Evolutionary conservation across 768 basidiomycete species (phyloP), one percentile per base, ranked within the genome.

Genomic region (Dentipellis fragilis): DNA sequence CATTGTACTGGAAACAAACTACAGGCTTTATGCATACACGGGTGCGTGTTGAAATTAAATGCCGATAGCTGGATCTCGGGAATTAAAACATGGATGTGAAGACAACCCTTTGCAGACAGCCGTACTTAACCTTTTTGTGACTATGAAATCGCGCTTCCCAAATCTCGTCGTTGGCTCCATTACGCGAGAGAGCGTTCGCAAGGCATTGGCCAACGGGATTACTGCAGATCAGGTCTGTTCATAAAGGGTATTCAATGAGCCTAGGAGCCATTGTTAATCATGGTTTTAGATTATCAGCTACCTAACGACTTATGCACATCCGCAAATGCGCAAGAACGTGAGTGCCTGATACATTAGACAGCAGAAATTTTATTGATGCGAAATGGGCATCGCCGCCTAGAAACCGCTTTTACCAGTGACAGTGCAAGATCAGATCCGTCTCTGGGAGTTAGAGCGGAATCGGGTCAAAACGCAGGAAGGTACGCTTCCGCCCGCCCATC

Each of bases 1-100:
- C 74, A 87, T 98, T 62, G 84, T 98, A 62, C 78, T 99, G 45
- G 96, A 99, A 74, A 98, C 96, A 17, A 98, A 99, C 73, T 98
- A 97, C 73, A 87, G 93, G 62, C 73, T 99, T 59, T 99, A 98
- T 68, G 96, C 96, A 4, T 99, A 99, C 70, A 99, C 96, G 37
- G 87, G 93, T 93, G 68, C 52, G 73, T 55, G 34, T 17, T 49
- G 4, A 22, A 3, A 19, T 49, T 2, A 22, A 3, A 19, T 34
- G 38, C 40, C 34, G 12, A 14, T n/a, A 6, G 29, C 29, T 6
- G 54, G 19, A 34, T 39, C 9, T 52, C 11, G 10, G 34, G 22
- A 49, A 21, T 35, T 23, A 16, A 50, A 11, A 46, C 34, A 51
- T 55, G 45, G 57, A 4, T 38, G 17, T 36, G 47, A 61, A 97